Percentiles rank a stretch among this genome's conserved stretches.
Evolutionary conservation across 805 yeast species (phyloP).

Genomic region (Saccharomyces kudriavzevii): DNA sequence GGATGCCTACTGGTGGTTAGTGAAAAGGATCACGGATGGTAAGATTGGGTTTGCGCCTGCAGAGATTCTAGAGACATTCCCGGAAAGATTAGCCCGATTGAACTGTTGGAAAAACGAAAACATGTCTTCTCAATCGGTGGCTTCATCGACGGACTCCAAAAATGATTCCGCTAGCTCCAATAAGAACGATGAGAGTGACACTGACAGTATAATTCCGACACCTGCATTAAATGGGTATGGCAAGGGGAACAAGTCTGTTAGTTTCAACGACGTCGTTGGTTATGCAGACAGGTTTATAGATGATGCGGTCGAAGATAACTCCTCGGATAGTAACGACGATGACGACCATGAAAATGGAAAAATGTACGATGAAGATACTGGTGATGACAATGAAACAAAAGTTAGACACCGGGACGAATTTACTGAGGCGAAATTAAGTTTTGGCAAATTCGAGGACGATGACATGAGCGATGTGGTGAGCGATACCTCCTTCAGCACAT

Average conservation of each 20-base stretch:
- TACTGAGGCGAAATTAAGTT: slow-evolving; percentile 31
- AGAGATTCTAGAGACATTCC: slow-evolving; percentile 84
- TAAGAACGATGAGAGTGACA: slow-evolving; percentile 3
- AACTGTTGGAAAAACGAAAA: slow-evolving; percentile 91
- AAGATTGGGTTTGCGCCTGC: slow-evolving; percentile 95
- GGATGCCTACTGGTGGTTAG: slow-evolving; percentile 96
- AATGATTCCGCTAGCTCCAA: slow-evolving; percentile 7
- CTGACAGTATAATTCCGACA: slow-evolving; percentile 1
- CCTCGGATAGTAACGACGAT: slow-evolving; percentile 7
- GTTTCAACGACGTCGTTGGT: slow-evolving; percentile 28
- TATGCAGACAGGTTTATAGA: slow-evolving; percentile 28
- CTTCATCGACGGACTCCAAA: slow-evolving; percentile 3
- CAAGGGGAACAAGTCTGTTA: slow-evolving; percentile 26
- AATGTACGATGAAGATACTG: slow-evolving; percentile 21
- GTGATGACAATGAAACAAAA: slow-evolving; percentile 11
- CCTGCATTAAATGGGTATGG: slow-evolving; percentile 8
- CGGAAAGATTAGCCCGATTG: slow-evolving; percentile 81
- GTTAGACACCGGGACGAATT: slow-evolving; percentile 26
- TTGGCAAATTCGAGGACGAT: slow-evolving; percentile 16
- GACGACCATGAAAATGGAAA: slow-evolving; percentile 14
- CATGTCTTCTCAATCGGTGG: slow-evolving; percentile 17
- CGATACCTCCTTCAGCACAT: slow-evolving; percentile 29
- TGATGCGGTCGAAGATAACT: slow-evolving; percentile 11
- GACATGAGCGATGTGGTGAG: slow-evolving; percentile 28
- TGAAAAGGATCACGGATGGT: slow-evolving; percentile 48